Base-by-base conservation (phyloP, 2,329 filamentous ascomycete genomes). In the Chaetomiaceae sp. region DNA sequence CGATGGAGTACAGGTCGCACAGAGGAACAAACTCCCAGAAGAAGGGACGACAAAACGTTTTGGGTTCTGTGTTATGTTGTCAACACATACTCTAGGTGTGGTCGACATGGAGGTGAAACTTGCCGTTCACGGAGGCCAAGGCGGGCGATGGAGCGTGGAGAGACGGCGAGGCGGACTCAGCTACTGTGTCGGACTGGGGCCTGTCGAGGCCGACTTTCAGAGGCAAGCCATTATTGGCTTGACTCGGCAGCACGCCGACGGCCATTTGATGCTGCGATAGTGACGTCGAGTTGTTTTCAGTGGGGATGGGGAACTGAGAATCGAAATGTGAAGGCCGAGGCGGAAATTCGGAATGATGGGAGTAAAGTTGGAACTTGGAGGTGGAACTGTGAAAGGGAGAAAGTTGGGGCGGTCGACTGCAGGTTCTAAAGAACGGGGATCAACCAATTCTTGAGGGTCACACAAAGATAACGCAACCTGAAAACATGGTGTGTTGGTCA, bases 1-100 rank as follows among this genome's bases (percentile, higher is more conserved):
- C 52, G 31, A 56, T 39, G 3, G 51, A 53, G 43, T 58, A 60
- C 12, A 58, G 44, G n/a, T 58, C 58, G 21, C 57, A 54, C n/a
- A 59, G 39, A 12, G 49, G 34, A 8, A 59, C 45, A 25, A 54
- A 4, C 8, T 60, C 55, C 44, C 53, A 57, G 23, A 56, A 56
- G 27, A 55, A 55, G 2, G 55, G 54, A 14, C 55, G 53, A 13
- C 17, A 23, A n/a, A 33, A 33, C 5, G 19, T 37, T 34, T 4
- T 42, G 38, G 35, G 35, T 17, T 9, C 44, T 52, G 16, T 23
- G 19, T 10, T 1, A n/a, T n/a, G 4, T 21, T 21, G 19, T 44
- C 21, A 48, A 38, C 14, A 5, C 9, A 14, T 13, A 10, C 9
- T 20, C 9, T 6, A 2, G 19, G 10, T n/a, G n/a, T 20, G 14